Base-by-base conservation (phyloP, 352 stramenopile species). In the Globisporangium yorkense region DNA sequence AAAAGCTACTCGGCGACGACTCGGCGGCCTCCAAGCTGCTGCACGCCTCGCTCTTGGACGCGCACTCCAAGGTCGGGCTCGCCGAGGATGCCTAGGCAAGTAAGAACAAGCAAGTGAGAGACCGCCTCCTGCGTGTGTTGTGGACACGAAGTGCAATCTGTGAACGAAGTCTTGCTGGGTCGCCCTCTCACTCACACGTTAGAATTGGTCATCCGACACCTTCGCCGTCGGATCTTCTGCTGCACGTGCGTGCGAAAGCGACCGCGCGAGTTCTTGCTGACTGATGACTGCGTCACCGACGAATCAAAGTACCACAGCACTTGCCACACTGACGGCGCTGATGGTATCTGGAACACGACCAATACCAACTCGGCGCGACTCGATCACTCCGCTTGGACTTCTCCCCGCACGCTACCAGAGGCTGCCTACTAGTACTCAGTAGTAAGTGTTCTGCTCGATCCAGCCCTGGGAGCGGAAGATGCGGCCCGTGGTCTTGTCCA, bases 371-470 rank as follows among this genome's bases (percentile, higher is more conserved):
- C 24, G 24, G 24, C 24, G 24, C 9, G 33, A 12, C 33, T 37
- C 9, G 33, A 9, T 6, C 33, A 37, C 33, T 37, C 33, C 4
- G 9, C 5, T 10, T 37, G 33, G 9, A 5, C 33, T 37, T 37
- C 9, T 9, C 6, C 33, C 5, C 5, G 4, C 33, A 12, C 1
- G 33, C 24, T 27, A 27, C 24, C 24, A 1, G 24, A 35, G 31
- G 29, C 33, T 57, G 6, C n/a, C 39, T 50, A 21, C 5, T 18
- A 21, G 16, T 7, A 29, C 3, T 67, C 85, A 93, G 61, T 92
- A 92, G 76, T 91, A 92, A 18, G 84, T 92, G 66, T 89, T 88
- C 29, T 72, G 58, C 54, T 93, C 83, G 51, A 96, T 59, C 84
- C 86, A 96, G 15, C 86, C 82, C 18, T 71, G 65, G 12, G 63